These are phyloP conservation scores for Panaeolus cyanescens DNA, from an alignment of 768 basidiomycete genomes.

Conservation along the genomic window DNA sequence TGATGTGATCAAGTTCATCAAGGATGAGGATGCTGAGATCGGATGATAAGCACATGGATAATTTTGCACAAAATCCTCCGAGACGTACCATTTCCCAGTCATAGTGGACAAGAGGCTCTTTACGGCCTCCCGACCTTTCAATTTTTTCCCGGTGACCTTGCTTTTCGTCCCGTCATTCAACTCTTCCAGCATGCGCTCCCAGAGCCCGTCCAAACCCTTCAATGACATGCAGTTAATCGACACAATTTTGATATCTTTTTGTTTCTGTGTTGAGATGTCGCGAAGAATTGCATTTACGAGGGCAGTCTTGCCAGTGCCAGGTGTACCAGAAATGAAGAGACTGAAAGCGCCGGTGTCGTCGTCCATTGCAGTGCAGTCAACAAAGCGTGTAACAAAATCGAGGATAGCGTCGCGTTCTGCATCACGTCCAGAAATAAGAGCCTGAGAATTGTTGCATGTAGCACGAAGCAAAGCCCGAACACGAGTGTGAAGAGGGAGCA, in stretches of 20 bases:
- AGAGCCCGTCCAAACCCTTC: constrained; percentile 64
- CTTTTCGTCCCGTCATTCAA: constrained; percentile 38
- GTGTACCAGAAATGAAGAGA: constrained; percentile 90
- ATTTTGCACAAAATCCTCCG: constrained; percentile 2
- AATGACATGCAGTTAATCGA: constrained; percentile 84
- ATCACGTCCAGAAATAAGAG: constrained; percentile 68
- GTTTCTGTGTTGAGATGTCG: constrained; percentile 34
- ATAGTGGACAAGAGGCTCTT: constrained; percentile 44
- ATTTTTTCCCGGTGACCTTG: constrained; percentile 39
- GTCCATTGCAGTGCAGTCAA: constrained; percentile 29
- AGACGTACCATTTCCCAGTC: constrained; percentile 54
- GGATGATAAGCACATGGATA: constrained; percentile 15
- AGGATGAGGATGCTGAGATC: constrained; percentile 68
- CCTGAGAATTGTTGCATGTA: constrained; percentile 56
- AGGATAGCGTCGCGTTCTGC: constrained; percentile 59
- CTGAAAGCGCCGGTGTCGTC: constrained; percentile 37
- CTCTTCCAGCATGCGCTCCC: constrained; percentile 67
- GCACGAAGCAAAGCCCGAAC: constrained; percentile 72
- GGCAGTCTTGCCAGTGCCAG: constrained; percentile 92
- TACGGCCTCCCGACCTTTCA: constrained; percentile 50
- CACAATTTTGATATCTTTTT: constrained; percentile 45
- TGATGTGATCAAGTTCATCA: constrained; percentile 87
- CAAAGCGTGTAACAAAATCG: constrained; percentile 60
- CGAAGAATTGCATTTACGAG: constrained; percentile 69
- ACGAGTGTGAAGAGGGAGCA: constrained; percentile 55